These are phyloP conservation scores for Phalaenopsis aphrodite DNA, from an alignment of 106 monocot species.

Conservation along the genomic window DNA sequence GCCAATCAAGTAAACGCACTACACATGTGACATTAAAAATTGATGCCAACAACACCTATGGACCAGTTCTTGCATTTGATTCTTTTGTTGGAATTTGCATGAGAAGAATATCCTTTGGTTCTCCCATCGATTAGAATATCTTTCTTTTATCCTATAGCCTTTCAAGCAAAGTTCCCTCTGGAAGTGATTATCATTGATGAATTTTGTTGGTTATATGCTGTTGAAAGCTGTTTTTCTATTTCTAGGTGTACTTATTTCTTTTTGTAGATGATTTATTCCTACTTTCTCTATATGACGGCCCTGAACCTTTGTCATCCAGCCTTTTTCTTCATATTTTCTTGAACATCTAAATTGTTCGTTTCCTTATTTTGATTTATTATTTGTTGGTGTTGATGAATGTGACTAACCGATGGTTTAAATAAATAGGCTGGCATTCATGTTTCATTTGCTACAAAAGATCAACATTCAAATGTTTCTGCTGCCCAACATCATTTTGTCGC, in stretches of 20 bases:
- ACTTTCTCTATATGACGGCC: background rate
- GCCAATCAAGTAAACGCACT: too few species aligned
- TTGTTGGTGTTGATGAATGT: background rate
- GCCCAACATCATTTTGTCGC: conserved; percentile 37
- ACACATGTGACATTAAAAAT: too few species aligned
- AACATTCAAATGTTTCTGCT: conserved; percentile 39
- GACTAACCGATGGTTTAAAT: conserved; percentile 1
- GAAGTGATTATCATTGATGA: background rate
- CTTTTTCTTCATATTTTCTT: background rate
- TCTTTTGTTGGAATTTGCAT: too few species aligned
- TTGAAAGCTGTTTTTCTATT: background rate
- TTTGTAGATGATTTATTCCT: background rate
- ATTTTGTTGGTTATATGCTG: background rate
- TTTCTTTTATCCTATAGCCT: background rate
- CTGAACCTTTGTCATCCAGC: background rate
- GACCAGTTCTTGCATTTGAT: too few species aligned
- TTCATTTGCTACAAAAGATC: conserved; percentile 30
- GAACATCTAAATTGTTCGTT: background rate
- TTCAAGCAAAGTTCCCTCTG: background rate
- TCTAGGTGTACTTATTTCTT: background rate
- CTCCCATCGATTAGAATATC: background rate
- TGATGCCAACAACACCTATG: too few species aligned
- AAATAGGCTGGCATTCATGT: conserved; percentile 48
- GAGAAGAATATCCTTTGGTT: too few species aligned
- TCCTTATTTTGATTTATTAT: background rate